Base-by-base conservation (phyloP, 2,329 filamentous ascomycete genomes). In the Penicillium hesseltinei region DNA sequence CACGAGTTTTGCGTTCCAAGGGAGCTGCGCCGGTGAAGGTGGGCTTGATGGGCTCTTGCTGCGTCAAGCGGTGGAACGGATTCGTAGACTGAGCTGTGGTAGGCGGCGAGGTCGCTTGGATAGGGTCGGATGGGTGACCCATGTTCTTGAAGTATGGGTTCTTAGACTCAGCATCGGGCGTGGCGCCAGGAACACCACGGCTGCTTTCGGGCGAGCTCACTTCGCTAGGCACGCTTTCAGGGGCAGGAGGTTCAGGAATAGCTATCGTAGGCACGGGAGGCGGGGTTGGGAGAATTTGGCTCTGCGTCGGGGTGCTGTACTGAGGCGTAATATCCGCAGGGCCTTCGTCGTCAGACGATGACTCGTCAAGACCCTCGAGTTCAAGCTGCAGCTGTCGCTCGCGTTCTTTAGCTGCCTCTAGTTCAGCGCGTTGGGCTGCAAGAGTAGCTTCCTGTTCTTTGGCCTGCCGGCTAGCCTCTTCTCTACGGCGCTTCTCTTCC, bases 91-190 rank as follows among this genome's bases (percentile, higher is more conserved):
- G 82, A 46, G 87, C 82, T 35, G 83, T 76, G 31, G 72, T 53
- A 51, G 78, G 75, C 60, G 76, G 76, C 62, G 78, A 70, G 31
- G 77, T 68, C 15, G 74, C 67, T 11, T 84, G 77, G 19, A 81
- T 77, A 55, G 61, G 38, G 11, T 85, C 87, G 7, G 79, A 78
- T 10, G 85, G 80, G 72, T 92, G 88, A 49, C 86, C 87, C 81
- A 95, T 87, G 78, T 92, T 94, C 75, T 89, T 91, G 79, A 93
- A 91, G 79, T 96, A 99, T 3, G 94, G 94, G 71, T 97, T 97
- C 74, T 90, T 93, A 68, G 91, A 96, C 75, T 96, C 90, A 2
- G 84, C 81, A 63, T 91, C 88, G 6, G 81, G 77, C 3, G 82
- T 80, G 45, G 84, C 81, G 56, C 81, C 79, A 19, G 83, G 77